phyloP scores from a whole-genome alignment of 345 rosid genomes.

The Gynandropsis gynandra region DNA sequence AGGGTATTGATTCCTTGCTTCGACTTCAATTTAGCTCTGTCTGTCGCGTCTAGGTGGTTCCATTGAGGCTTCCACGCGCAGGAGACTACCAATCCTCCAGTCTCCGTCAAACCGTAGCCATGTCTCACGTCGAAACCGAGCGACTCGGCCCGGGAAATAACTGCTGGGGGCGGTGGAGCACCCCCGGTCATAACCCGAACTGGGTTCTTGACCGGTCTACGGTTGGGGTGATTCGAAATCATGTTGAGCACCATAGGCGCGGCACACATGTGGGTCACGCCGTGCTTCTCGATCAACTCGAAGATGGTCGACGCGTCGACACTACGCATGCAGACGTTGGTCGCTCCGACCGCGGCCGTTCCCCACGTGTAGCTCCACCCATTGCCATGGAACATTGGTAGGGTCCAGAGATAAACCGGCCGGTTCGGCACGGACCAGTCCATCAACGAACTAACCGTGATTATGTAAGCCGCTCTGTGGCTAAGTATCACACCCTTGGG shows the following conservation, averaged over 20 bases:
- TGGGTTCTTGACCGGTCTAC: slow-evolving; percentile 26
- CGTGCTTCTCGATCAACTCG: slow-evolving; percentile 34
- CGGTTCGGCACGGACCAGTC: slow-evolving; percentile 38
- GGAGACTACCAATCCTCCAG: slow-evolving; percentile 44
- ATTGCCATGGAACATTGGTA: slow-evolving; percentile 64
- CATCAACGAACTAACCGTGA: slow-evolving; percentile 33
- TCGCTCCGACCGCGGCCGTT: slow-evolving; percentile 58
- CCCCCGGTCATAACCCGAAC: slow-evolving; percentile 52
- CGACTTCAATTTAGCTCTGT: slow-evolving; percentile 41
- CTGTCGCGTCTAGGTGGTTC: slow-evolving; percentile 33
- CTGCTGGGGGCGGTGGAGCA: slow-evolving; percentile 45
- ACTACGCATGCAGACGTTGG: slow-evolving; percentile 50
- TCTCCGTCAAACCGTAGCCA: slow-evolving; percentile 58
- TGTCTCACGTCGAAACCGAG: slow-evolving; percentile 50
- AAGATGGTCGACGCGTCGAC: slow-evolving; percentile 39
- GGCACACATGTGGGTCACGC: slow-evolving; percentile 62
- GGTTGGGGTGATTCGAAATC: slow-evolving; percentile 34
- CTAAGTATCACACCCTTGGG: slow-evolving; percentile 58
- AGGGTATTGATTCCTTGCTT: slow-evolving; percentile 44
- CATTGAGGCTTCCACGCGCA: slow-evolving; percentile 53
- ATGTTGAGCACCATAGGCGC: slow-evolving; percentile 64
- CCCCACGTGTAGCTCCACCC: slow-evolving; percentile 67
- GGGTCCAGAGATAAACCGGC: slow-evolving; percentile 53
- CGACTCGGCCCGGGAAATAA: slow-evolving; percentile 38
- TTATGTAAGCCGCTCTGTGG: slow-evolving; percentile 48